phyloP scores from a whole-genome alignment of 805 yeast genomes.

The Candida succiphila region DNA sequence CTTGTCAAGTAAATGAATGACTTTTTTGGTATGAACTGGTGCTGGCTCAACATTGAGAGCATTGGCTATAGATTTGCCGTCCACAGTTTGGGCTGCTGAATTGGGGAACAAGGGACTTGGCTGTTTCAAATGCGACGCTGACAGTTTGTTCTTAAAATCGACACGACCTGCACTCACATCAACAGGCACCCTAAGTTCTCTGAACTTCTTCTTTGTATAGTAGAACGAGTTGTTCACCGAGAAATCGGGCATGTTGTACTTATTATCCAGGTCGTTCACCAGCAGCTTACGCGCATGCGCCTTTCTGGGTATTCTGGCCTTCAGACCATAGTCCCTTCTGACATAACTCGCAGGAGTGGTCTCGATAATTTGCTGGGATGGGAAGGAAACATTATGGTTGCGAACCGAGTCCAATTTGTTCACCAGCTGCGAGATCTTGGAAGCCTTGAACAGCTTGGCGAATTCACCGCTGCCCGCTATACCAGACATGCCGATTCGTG shows the following conservation, averaged over 20 bases:
- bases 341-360: conserved; percentile 55
- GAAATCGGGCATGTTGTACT: conserved; percentile 59
- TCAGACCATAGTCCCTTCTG: conserved; percentile 71
- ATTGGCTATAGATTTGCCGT: conserved; percentile 15
- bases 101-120: conserved; percentile 32
- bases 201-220: conserved; percentile 55
- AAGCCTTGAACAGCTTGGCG: conserved; percentile 16
- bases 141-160: conserved; percentile 8
- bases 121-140: background rate
- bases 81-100: conserved; percentile 7
- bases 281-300: conserved; percentile 50
- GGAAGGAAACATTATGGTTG: no score
- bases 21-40: background rate
- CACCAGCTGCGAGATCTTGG: conserved; percentile 26
- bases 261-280: conserved; percentile 56
- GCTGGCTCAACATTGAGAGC: conserved; percentile 12
- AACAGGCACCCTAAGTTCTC: conserved; percentile 53
- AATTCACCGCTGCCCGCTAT: conserved; percentile 16
- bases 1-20: conserved; percentile 5
- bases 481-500: no score
- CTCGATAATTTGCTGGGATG: conserved; percentile 66
- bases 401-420: no score
- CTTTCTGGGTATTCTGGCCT: conserved; percentile 57
- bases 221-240: conserved; percentile 52
- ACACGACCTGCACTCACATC: conserved; percentile 12